Percentiles rank a stretch among this genome's conserved stretches.
phyloP scores from a whole-genome alignment of 768 basidiomycete species.

The Amylocystis lapponica region DNA sequence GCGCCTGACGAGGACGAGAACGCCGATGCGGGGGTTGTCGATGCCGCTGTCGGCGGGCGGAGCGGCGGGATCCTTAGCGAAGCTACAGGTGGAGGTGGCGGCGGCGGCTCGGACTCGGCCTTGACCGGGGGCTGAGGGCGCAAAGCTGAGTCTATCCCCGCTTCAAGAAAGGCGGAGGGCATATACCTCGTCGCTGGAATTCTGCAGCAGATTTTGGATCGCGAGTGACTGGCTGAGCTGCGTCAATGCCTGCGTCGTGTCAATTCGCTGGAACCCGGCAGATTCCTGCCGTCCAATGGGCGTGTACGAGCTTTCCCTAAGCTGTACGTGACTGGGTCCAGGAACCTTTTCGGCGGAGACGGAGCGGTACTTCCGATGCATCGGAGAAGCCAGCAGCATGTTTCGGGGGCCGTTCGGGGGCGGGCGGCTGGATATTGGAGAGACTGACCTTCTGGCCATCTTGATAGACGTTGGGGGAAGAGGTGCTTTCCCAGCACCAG shows the following conservation, averaged over 20 bases:
- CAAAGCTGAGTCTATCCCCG: not conserved
- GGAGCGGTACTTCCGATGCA: constrained; percentile 5
- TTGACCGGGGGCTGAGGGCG: not conserved
- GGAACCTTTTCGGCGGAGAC: constrained; percentile 2
- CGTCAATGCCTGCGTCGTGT: constrained; percentile 9
- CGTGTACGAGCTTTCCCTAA: constrained; percentile 2
- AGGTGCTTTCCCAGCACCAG: not conserved
- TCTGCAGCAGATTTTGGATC: constrained; percentile 10
- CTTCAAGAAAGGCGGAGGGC: not conserved
- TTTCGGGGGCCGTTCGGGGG: not conserved
- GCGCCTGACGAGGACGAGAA: not conserved
- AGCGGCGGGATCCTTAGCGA: not conserved
- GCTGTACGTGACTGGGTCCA: constrained; percentile 7
- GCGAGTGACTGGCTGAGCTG: constrained; percentile 15
- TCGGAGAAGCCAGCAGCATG: too few relatives aligned
- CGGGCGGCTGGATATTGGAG: not conserved
- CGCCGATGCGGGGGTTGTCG: not conserved
- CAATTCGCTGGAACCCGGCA: constrained; percentile 2
- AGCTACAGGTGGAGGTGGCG: not conserved
- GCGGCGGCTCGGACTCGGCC: constrained; percentile 2
- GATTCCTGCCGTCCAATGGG: not conserved
- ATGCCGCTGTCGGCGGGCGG: not conserved
- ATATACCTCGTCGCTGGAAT: not conserved
- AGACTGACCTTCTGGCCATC: not conserved
- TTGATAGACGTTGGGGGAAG: not conserved